A percentile compares a stretch with the other conserved stretches of the same genome.
These are phyloP conservation scores for Rhizophagus sp. DNA, from an alignment of 192 early-diverging fungal species.

Conservation along the genomic window DNA sequence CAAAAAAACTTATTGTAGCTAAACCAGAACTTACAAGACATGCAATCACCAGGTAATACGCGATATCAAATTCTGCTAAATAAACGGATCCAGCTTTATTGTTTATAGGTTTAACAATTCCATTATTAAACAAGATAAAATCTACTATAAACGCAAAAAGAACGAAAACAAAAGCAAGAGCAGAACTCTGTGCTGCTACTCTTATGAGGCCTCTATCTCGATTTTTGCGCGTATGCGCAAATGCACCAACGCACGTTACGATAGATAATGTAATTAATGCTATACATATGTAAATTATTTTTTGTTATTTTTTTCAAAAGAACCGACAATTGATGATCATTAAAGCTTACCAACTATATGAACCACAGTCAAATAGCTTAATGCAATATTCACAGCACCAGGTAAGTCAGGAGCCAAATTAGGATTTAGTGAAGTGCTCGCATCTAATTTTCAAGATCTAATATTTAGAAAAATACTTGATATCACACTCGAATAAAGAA, in stretches of 20 bases:
- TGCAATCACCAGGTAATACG: neutral
- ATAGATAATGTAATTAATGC: neutral
- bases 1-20: neutral
- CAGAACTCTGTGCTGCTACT: neutral
- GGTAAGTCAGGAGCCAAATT: neutral
- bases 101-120: neutral
- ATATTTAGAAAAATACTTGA: neutral
- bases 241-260: neutral
- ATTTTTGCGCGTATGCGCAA: neutral
- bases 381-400: neutral
- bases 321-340: neutral
- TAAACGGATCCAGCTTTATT: neutral
- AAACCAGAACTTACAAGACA: neutral
- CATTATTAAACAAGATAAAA: neutral
- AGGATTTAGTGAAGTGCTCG: neutral
- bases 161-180: neutral
- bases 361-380: neutral
- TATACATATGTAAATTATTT: neutral
- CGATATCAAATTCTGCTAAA: slow-evolving; percentile 1
- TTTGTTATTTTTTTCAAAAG: neutral
- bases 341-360: neutral
- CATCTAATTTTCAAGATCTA: neutral
- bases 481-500: neutral
- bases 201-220: neutral
- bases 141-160: slow-evolving; percentile 1